phyloP scores from a whole-genome alignment of 441 rosid species.

The Corymbia calophylla region DNA sequence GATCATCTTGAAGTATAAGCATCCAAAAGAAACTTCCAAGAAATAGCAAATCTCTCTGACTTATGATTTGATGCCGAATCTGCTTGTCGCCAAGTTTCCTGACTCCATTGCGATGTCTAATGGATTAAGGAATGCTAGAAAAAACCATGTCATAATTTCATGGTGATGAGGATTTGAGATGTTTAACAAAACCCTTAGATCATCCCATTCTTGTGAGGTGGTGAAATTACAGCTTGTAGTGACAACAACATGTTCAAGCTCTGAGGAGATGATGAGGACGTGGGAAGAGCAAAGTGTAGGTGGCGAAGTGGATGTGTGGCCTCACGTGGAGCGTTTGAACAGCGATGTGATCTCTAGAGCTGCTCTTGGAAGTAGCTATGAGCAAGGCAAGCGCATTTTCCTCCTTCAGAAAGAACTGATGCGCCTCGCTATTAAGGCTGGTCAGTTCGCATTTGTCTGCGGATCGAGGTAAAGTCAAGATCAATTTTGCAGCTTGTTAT shows the following conservation, averaged over 20 bases:
- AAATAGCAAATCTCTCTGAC: background rate
- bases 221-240: background rate
- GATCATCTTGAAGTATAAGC: background rate
- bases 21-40: no score
- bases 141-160: background rate
- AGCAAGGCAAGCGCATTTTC: background rate
- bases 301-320: background rate
- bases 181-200: background rate
- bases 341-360: background rate
- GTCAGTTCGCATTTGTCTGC: background rate
- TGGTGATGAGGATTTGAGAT: background rate
- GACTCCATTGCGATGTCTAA: background rate
- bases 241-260: background rate
- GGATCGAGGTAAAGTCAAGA: background rate
- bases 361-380: background rate
- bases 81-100: background rate
- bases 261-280: background rate
- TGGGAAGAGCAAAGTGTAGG: background rate
- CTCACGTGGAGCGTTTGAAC: background rate
- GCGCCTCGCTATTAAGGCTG: background rate
- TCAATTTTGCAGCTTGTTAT: background rate
- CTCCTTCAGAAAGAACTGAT: constrained; percentile 1
- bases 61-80: background rate
- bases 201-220: background rate
- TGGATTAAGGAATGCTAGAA: background rate